Evolutionary conservation across 345 rosid genomes (phyloP).

Genomic region (Pugionium cornutum): DNA sequence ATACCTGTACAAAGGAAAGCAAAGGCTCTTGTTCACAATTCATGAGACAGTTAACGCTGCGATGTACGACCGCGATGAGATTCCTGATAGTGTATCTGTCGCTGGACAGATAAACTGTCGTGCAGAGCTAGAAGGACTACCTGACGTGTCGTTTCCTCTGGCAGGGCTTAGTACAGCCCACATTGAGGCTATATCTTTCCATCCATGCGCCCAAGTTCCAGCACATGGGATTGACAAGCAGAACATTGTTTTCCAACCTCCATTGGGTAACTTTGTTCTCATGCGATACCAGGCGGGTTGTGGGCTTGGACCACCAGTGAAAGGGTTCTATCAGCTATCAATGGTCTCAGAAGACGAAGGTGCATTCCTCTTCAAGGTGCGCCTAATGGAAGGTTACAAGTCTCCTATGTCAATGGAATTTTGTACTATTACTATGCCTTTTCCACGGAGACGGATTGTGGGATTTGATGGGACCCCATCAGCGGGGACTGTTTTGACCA

Average conservation of each 20-base stretch:
- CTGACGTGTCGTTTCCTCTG: constrained; percentile 88
- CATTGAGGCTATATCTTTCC: constrained; percentile 78
- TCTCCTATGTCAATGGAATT: constrained; percentile 82
- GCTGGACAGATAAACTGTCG: constrained; percentile 90
- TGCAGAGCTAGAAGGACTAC: constrained; percentile 90
- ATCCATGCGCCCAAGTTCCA: constrained; percentile 89
- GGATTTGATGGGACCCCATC: constrained; percentile 91
- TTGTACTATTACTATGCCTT: constrained; percentile 90
- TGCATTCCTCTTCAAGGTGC: constrained; percentile 84
- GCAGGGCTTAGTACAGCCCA: constrained; percentile 62
- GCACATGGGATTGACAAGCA: constrained; percentile 80
- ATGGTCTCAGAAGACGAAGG: constrained; percentile 98
- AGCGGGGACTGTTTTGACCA: constrained; percentile 67
- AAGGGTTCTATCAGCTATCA: constrained; percentile 91
- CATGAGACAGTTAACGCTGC: constrained; percentile 81
- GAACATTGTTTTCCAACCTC: constrained; percentile 84
- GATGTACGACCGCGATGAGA: constrained; percentile 86
- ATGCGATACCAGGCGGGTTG: constrained; percentile 79
- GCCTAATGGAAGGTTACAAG: constrained; percentile 85
- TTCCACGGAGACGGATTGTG: constrained; percentile 76
- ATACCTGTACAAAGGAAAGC: constrained; percentile 85
- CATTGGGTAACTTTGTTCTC: constrained; percentile 80
- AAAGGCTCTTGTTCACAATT: constrained; percentile 73
- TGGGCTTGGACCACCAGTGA: constrained; percentile 77
- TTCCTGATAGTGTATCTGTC: constrained; percentile 78